phyloP scores from a whole-genome alignment of 306 rosid species.

The Hippophae rhamnoides region DNA sequence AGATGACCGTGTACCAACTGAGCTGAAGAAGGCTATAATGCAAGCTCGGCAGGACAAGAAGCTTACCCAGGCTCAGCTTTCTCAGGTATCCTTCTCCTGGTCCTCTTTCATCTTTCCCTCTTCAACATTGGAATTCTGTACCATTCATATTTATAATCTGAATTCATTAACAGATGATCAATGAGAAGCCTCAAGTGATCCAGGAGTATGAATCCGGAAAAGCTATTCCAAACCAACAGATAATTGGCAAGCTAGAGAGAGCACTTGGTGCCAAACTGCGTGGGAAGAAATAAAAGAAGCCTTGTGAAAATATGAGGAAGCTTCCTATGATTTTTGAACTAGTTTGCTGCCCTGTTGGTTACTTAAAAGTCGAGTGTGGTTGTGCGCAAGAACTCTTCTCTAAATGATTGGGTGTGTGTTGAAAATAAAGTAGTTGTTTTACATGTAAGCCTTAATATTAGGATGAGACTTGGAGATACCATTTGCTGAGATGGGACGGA shows the following conservation, averaged over 20 bases:
- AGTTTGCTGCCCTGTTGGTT: slow-evolving; percentile 13
- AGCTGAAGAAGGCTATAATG: slow-evolving; percentile 74
- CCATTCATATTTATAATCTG: not conserved
- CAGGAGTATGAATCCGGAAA: slow-evolving; percentile 87
- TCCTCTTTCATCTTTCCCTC: slow-evolving; percentile 7
- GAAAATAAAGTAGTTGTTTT: not conserved
- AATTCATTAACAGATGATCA: slow-evolving; percentile 41
- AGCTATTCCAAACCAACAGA: slow-evolving; percentile 86
- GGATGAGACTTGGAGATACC: no score
- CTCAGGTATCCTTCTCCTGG: slow-evolving; percentile 40
- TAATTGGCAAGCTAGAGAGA: slow-evolving; percentile 72
- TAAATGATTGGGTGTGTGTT: slow-evolving; percentile 3
- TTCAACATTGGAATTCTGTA: not conserved
- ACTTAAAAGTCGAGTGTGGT: slow-evolving; percentile 8
- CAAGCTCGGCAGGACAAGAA: slow-evolving; percentile 71
- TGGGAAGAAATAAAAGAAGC: slow-evolving; percentile 47
- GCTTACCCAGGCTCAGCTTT: slow-evolving; percentile 78
- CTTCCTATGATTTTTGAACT: not conserved
- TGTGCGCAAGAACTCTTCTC: slow-evolving; percentile 9
- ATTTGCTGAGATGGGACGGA: no score
- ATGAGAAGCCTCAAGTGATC: slow-evolving; percentile 88
- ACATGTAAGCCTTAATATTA: not conserved
- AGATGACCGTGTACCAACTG: slow-evolving; percentile 76
- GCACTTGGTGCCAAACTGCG: slow-evolving; percentile 74
- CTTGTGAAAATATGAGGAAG: slow-evolving; percentile 1